A percentile compares a stretch with the other conserved stretches of the same genome.
Conservation (phyloP, 441 rosid species). For the Syzygium syzygioides region DNA sequence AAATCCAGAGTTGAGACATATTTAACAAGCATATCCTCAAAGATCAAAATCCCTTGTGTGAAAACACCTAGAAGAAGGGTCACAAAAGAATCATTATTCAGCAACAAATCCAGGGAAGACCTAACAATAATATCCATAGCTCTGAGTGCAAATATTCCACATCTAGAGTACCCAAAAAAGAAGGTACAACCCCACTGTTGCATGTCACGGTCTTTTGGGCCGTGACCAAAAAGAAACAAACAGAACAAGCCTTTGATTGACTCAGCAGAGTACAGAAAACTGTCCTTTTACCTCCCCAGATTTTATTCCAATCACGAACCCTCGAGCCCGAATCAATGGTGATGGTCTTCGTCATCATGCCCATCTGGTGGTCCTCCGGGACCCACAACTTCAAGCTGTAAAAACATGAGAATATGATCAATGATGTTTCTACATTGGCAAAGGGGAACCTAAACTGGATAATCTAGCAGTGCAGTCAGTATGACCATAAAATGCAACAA, state of each 20-base stretch:
- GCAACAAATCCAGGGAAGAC: conserved; percentile 22
- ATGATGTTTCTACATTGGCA: background rate
- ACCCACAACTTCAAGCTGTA: conserved; percentile 93
- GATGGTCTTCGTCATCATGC: conserved; percentile 69
- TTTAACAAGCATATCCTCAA: background rate
- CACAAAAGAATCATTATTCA: conserved; percentile 46
- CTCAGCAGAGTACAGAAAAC: conserved; percentile 22
- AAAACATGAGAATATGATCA: background rate
- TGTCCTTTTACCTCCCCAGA: background rate
- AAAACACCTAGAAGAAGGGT: conserved; percentile 18
- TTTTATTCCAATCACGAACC: conserved; percentile 32
- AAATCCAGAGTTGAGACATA: background rate
- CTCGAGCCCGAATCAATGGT: conserved; percentile 31
- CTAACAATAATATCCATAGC: conserved; percentile 19
- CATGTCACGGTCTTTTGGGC: conserved; percentile 15
- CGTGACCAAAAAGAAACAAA: conserved; percentile 29
- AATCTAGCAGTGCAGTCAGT: background rate
- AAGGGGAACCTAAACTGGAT: background rate
- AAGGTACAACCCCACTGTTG: conserved; percentile 9
- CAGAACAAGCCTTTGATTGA: conserved; percentile 19
- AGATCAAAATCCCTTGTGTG: background rate
- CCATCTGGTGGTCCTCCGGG: conserved; percentile 96
- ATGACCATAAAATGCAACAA: background rate
- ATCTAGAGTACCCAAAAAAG: conserved; percentile 19
- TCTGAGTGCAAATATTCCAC: conserved; percentile 12